Evolutionary conservation across 2,329 filamentous ascomycete genomes (phyloP), one percentile per base, ranked within the genome.

Genomic region (Penicillium crustosum): DNA sequence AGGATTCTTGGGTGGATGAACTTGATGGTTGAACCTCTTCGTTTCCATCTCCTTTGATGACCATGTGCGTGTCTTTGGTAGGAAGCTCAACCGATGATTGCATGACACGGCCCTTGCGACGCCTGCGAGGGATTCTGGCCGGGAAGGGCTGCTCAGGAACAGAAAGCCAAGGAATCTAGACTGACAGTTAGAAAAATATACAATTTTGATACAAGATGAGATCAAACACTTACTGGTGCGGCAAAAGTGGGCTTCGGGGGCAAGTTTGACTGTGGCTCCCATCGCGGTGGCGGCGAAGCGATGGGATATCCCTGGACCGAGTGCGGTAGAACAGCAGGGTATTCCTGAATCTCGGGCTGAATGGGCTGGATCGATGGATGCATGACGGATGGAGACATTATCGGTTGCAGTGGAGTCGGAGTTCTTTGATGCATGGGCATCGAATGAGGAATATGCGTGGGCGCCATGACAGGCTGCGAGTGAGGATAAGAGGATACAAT

Each of bases 81-180:
- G 84, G 84, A 49, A 86, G 75, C 50, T 84, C 80, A n/a, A 80
- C 73, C 1, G 71, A 71, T 27, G 71, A 66, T 55, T 74, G 69
- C 19, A 79, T 67, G 13, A 65, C 61, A 49, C 71, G 74, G 39
- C 66, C 63, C 61, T 69, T 76, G 52, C 82, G 78, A 64, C 79
- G 78, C 64, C 78, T 76, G 52, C 76, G 74, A 15, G 79, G 76
- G 49, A 78, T 77, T 67, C 79, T 78, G 17, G 79, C 71, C 4
- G 85, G 84, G 66, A 87, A 87, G 2, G 79, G 73, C 33, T 73
- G 73, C 21, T 82, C 80, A 17, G 82, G 78, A 29, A 82, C 78
- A 13, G 84, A 87, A 35, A 84, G 78, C 85, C 85, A 87, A 12
- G 85, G 85, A 21, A 87, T 73, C 79, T 83, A 62, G 29, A 57